Evolutionary conservation across 2,329 filamentous ascomycete genomes (phyloP).

Genomic region (Aspergillus bombycis): DNA sequence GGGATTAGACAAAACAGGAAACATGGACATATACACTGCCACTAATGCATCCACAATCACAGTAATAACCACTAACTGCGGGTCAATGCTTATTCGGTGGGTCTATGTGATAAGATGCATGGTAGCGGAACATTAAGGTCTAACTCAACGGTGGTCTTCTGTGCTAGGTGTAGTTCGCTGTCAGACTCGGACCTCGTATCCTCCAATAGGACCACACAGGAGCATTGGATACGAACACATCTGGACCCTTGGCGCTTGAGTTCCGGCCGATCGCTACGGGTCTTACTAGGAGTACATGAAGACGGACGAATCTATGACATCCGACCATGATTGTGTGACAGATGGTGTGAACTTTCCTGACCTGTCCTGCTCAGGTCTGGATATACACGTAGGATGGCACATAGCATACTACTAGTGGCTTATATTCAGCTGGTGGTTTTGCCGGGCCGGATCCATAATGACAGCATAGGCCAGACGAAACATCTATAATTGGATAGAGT

Average conservation of each 20-base stretch:
- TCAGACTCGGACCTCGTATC: background rate
- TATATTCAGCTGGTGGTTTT: background rate
- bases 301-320: background rate
- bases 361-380: no score
- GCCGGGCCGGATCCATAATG: background rate
- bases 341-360: fast-evolving
- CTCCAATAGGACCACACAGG: background rate
- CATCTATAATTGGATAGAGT: background rate
- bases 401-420: background rate
- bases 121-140: background rate
- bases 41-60: background rate
- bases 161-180: background rate
- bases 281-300: background rate
- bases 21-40: background rate
- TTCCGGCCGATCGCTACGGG: background rate
- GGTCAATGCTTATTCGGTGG: background rate
- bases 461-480: background rate
- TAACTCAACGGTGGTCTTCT: background rate
- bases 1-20: background rate
- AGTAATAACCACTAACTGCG: background rate
- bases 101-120: background rate
- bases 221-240: background rate
- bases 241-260: background rate
- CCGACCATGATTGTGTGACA: background rate
- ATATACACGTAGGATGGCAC: background rate